Evolutionary conservation across 306 rosid genomes (phyloP).

Genomic region (Geum urbanum): DNA sequence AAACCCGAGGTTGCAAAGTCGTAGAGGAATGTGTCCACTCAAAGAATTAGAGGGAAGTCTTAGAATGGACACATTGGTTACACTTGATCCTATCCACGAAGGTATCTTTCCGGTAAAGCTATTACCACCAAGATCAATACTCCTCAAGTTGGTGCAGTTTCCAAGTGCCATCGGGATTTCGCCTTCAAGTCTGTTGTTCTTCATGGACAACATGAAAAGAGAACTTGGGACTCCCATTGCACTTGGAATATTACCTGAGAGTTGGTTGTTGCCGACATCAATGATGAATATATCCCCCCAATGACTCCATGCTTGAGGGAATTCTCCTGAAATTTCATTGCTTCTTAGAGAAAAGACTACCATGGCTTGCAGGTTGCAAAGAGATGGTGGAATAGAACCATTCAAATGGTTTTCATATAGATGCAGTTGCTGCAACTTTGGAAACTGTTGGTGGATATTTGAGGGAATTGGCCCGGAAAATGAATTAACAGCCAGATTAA

Average conservation of each 20-base stretch:
- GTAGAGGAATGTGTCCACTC: neutral
- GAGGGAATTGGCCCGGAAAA: neutral
- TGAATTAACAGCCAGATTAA: neutral
- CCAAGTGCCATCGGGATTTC: neutral
- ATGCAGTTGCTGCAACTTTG: neutral
- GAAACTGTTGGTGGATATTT: neutral
- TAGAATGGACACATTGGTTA: neutral
- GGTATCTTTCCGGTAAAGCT: neutral
- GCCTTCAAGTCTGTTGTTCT: neutral
- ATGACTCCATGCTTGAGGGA: neutral
- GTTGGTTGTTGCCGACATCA: neutral
- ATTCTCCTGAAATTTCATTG: neutral
- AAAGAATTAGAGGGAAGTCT: neutral
- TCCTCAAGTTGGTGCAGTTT: neutral
- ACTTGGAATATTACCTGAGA: neutral
- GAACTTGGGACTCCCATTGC: neutral
- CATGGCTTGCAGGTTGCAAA: neutral
- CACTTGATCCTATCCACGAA: neutral
- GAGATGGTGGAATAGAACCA: neutral
- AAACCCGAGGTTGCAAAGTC: neutral
- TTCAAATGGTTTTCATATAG: neutral
- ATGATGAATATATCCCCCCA: neutral
- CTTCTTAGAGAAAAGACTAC: neutral
- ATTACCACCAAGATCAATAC: neutral
- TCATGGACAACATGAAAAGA: neutral